Percentiles rank a stretch among this genome's conserved stretches.
phyloP scores from a whole-genome alignment of 176 grass and related monocot species.

The Paspalum vaginatum region DNA sequence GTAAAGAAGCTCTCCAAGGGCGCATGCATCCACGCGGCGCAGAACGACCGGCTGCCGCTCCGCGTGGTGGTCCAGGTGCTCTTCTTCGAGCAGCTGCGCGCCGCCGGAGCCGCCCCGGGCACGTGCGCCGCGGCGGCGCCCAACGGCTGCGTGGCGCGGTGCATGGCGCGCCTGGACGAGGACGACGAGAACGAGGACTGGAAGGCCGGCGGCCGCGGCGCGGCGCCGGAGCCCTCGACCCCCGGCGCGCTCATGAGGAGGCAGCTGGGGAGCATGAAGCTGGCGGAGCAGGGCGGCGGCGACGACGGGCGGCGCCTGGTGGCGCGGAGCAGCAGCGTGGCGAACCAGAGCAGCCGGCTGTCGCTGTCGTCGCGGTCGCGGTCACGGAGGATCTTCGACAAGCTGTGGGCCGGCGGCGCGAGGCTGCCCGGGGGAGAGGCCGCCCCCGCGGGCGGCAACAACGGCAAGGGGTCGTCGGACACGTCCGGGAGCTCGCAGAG shows the following conservation, averaged over 20 bases:
- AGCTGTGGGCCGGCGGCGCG: conserved; percentile 50
- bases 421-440: conserved; percentile 41
- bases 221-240: conserved; percentile 29
- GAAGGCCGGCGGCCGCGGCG: conserved; percentile 24
- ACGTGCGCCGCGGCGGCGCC: background rate
- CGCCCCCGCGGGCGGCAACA: background rate
- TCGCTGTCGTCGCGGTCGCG: conserved; percentile 67
- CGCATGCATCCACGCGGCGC: conserved; percentile 73
- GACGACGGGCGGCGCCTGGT: conserved; percentile 50
- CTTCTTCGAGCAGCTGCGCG: conserved; percentile 76
- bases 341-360: conserved; percentile 53
- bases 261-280: conserved; percentile 60
- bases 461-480: conserved; percentile 60
- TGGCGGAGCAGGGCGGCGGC: background rate
- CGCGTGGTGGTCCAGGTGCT: conserved; percentile 74
- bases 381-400: conserved; percentile 78
- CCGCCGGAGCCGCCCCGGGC: conserved; percentile 9
- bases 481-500: conserved; percentile 78
- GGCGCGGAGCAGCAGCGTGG: conserved; percentile 34
- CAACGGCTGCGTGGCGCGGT: conserved; percentile 22
- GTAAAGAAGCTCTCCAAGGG: conserved; percentile 79
- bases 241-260: conserved; percentile 38
- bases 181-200: background rate
- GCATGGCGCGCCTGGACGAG: conserved; percentile 31
- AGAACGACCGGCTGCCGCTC: conserved; percentile 73